Evolutionary conservation across 1,284 basidiomycete genomes (phyloP).

Genomic region (Ganoderma lucidum): DNA sequence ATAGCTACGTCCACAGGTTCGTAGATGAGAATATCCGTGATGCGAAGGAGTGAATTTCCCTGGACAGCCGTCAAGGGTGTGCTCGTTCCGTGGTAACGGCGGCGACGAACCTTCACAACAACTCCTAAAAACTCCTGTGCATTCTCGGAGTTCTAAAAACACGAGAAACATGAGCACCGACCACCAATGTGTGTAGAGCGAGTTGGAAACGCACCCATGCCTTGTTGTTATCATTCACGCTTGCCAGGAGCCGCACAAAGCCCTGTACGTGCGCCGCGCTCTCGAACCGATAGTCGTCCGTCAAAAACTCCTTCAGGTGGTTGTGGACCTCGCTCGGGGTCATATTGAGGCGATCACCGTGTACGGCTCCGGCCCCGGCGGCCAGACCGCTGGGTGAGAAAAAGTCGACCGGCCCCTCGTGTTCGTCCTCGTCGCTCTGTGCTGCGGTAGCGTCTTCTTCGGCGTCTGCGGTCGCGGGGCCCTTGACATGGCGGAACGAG

Average conservation of each 20-base stretch:
- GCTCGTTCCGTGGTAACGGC: not conserved
- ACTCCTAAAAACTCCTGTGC: slow-evolving; percentile 58
- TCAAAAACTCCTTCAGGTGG: slow-evolving; percentile 52
- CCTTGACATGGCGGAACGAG: slow-evolving; percentile 50
- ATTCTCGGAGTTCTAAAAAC: slow-evolving; percentile 54
- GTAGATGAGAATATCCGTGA: slow-evolving; percentile 60
- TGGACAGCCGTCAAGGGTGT: slow-evolving; percentile 34
- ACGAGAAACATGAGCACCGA: not conserved
- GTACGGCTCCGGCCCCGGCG: slow-evolving; percentile 21
- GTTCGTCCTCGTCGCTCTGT: slow-evolving; percentile 7
- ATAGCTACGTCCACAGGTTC: slow-evolving; percentile 45
- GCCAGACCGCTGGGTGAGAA: slow-evolving; percentile 56
- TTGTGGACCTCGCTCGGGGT: slow-evolving; percentile 61
- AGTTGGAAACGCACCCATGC: slow-evolving; percentile 55
- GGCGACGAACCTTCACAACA: slow-evolving; percentile 48
- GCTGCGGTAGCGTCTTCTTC: slow-evolving; percentile 5
- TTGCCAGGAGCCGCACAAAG: slow-evolving; percentile 57
- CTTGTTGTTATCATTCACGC: slow-evolving; percentile 54
- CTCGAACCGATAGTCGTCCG: slow-evolving; percentile 54
- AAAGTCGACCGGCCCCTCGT: slow-evolving; percentile 47
- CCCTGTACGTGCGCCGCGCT: slow-evolving; percentile 51
- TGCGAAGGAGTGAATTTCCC: slow-evolving; percentile 59
- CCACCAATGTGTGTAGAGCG: not conserved
- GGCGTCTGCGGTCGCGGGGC: slow-evolving; percentile 14
- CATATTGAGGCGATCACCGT: slow-evolving; percentile 42